phyloP scores from a whole-genome alignment of 208 protist species.

The Acanthamoeba triangularis region DNA sequence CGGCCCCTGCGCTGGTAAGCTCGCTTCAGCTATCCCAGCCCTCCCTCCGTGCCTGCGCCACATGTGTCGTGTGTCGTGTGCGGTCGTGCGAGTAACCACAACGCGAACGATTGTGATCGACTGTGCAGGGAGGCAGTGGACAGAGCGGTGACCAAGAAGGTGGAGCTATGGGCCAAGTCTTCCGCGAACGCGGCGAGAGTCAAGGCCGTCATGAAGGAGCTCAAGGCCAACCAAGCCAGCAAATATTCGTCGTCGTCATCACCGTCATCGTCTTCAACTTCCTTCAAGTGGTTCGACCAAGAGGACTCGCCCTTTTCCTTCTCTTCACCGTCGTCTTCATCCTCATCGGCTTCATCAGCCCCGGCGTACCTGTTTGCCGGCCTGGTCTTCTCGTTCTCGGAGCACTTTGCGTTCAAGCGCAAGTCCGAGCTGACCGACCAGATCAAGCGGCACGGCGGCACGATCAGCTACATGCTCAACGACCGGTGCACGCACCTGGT shows the following conservation, averaged over 20 bases:
- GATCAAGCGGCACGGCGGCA: slow-evolving; percentile 41
- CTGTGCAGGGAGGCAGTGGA: slow-evolving; percentile 17
- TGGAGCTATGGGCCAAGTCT: background rate
- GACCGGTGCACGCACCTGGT: background rate
- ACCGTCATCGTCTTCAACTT: background rate
- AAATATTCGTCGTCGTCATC: background rate
- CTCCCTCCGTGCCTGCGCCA: background rate
- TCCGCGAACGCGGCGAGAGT: background rate
- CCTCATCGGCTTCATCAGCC: background rate
- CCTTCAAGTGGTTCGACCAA: slow-evolving; percentile 17
- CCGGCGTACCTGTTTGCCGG: background rate
- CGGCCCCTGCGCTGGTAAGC: background rate
- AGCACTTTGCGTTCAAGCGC: slow-evolving; percentile 6
- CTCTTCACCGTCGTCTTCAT: background rate
- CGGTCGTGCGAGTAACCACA: background rate
- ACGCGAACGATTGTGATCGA: background rate
- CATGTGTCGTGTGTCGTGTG: background rate
- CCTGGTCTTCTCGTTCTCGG: slow-evolving; percentile 46
- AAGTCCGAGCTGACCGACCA: slow-evolving; percentile 27
- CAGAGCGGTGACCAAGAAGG: background rate
- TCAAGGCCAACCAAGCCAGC: background rate
- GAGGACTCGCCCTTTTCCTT: background rate
- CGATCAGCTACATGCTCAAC: slow-evolving; percentile 33
- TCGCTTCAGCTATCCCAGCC: too few species aligned
- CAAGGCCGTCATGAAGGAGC: slow-evolving; percentile 8